Evolutionary conservation across 1,284 basidiomycete genomes (phyloP).

Genomic region (Gomphus bonarii): DNA sequence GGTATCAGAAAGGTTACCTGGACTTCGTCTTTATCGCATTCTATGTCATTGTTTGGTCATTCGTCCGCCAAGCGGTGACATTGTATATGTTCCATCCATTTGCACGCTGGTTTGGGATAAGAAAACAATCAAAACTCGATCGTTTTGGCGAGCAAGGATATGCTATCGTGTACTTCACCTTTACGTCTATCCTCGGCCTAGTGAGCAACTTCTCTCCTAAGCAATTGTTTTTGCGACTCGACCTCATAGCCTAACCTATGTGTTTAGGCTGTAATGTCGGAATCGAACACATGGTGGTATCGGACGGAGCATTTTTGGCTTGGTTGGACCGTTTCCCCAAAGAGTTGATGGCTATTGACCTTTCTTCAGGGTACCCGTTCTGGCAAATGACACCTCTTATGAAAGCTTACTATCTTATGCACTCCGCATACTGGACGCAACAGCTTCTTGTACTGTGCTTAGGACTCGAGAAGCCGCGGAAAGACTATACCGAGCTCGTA

Average conservation of each 20-base stretch:
- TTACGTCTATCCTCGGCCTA: constrained; percentile 67
- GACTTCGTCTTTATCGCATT: constrained; percentile 83
- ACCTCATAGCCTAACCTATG: no score
- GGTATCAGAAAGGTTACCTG: constrained; percentile 69
- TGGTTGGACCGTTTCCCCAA: constrained; percentile 29
- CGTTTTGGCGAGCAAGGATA: constrained; percentile 90
- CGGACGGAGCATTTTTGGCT: constrained; percentile 76
- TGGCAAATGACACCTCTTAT: constrained; percentile 81
- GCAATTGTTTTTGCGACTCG: neutral
- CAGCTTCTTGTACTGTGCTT: constrained; percentile 84
- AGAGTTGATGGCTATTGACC: neutral
- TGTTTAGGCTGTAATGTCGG: constrained; percentile 71
- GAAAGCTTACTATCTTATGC: constrained; percentile 89
- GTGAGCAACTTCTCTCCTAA: constrained; percentile 40
- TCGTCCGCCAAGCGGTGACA: constrained; percentile 74
- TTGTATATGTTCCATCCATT: constrained; percentile 63
- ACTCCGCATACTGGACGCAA: constrained; percentile 89
- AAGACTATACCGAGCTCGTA: constrained; percentile 84
- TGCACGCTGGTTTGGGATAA: constrained; percentile 63
- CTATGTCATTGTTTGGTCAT: constrained; percentile 88
- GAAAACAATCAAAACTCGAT: constrained; percentile 56
- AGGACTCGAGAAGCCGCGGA: constrained; percentile 86
- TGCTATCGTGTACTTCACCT: constrained; percentile 69
- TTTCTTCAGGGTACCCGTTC: constrained; percentile 65
- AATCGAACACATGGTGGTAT: constrained; percentile 88